Conservation (phyloP, 768 basidiomycete genomes). For the Xanthoconium stramineum region DNA sequence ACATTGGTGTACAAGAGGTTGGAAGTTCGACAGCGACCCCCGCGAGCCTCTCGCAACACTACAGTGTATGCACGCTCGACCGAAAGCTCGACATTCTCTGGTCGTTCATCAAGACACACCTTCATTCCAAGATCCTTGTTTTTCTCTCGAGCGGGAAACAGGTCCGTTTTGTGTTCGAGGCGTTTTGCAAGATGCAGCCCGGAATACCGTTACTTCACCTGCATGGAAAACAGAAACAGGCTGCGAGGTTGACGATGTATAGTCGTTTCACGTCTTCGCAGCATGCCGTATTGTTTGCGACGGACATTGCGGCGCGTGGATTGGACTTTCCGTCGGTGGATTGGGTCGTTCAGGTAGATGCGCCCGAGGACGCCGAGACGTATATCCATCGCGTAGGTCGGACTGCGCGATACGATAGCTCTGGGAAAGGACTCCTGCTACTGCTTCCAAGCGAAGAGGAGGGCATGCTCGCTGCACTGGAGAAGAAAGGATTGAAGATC, state of each 20-base stretch:
- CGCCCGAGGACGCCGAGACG: conserved; percentile 95
- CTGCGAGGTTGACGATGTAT: conserved; percentile 81
- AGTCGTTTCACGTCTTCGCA: conserved; percentile 77
- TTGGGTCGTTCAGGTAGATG: conserved; percentile 96
- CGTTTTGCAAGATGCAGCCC: conserved; percentile 93
- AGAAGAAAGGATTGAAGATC: conserved; percentile 66
- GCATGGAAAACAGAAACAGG: conserved; percentile 96
- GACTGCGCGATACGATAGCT: conserved; percentile 90
- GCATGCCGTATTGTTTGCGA: conserved; percentile 88
- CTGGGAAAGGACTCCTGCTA: conserved; percentile 81
- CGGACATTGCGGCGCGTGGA: conserved; percentile 94
- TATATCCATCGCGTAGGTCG: conserved; percentile 97
- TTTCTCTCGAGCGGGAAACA: conserved; percentile 96
- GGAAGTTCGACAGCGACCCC: conserved; percentile 56
- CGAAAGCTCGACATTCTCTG: conserved; percentile 88
- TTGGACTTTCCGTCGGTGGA: conserved; percentile 95
- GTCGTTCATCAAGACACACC: conserved; percentile 92
- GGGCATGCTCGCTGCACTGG: conserved; percentile 75
- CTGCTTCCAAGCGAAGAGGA: conserved; percentile 89
- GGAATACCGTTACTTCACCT: conserved; percentile 90
- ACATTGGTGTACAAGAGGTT: conserved; percentile 59
- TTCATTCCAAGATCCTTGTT: conserved; percentile 87
- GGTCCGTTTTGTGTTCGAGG: conserved; percentile 94
- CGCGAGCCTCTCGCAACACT: conserved; percentile 81
- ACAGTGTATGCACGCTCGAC: conserved; percentile 78